phyloP scores from a whole-genome alignment of 2,329 filamentous ascomycete species.

The Plenodomus lindquistii region DNA sequence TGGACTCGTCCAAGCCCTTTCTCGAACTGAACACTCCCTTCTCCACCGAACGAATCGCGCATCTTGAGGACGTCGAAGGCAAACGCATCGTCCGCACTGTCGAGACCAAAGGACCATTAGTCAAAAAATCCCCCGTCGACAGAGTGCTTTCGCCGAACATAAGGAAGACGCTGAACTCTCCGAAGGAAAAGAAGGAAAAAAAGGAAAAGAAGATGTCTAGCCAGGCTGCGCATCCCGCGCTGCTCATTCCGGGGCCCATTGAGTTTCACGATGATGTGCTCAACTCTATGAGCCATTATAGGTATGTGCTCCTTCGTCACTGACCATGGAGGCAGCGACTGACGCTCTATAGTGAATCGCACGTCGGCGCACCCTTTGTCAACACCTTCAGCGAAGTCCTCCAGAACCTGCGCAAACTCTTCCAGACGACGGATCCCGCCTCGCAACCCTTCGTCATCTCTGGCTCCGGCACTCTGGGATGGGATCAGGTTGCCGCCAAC shows the following conservation, averaged over 20 bases:
- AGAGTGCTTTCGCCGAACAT: no score
- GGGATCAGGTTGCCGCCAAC: slow-evolving; percentile 96
- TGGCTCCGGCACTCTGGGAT: slow-evolving; percentile 92
- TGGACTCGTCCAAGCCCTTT: slow-evolving; percentile 56
- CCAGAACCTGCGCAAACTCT: slow-evolving; percentile 85
- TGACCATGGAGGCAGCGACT: not conserved
- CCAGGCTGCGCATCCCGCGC: slow-evolving; percentile 66
- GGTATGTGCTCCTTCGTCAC: slow-evolving; percentile 53
- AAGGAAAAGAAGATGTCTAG: slow-evolving; percentile 53
- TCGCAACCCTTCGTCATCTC: slow-evolving; percentile 93
- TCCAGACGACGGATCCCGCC: slow-evolving; percentile 81
- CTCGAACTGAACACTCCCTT: slow-evolving; percentile 66
- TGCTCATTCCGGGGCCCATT: slow-evolving; percentile 96
- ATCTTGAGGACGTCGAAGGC: slow-evolving; percentile 58
- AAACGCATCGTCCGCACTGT: slow-evolving; percentile 24
- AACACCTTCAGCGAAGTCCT: slow-evolving; percentile 89
- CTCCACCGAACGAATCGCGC: slow-evolving; percentile 60
- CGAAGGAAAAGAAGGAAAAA: slow-evolving; percentile 18
- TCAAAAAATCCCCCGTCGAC: no score
- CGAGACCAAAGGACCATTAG: slow-evolving; percentile 4
- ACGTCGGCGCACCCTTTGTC: slow-evolving; percentile 88
- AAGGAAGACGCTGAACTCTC: no score
- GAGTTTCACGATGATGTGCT: slow-evolving; percentile 98
- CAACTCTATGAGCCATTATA: slow-evolving; percentile 92
- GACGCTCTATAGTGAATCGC: slow-evolving; percentile 72